Evolutionary conservation across 2,329 filamentous ascomycete species (phyloP), one percentile per base, ranked within the genome.

Genomic region (Epichloe coenophiala): DNA sequence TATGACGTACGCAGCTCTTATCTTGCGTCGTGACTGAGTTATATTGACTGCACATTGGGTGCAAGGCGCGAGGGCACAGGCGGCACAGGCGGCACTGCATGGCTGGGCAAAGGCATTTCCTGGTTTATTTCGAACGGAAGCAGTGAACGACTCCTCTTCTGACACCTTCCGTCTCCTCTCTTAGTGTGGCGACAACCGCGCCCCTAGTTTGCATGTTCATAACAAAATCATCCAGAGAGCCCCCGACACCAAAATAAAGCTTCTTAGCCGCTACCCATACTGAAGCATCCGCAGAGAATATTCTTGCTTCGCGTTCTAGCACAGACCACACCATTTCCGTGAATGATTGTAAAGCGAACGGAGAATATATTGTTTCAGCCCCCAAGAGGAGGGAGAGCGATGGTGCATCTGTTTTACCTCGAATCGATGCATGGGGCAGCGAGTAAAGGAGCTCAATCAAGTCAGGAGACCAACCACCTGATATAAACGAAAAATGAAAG

Each of bases 351-450:
- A 89, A 74, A 0, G 84, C 83, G 51, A 81, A 80, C 0, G 85
- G 86, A 2, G 83, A 88, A 66, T 93, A 93, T 43, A 93, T 91
- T 0, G 87, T 93, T 66, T 93, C 87, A 1, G 86, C 84, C 1
- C 83, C 87, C 2, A 93, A 68, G 5, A 90, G 68, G 2, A 86
- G 65, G 13, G 73, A 75, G 41, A 51, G 47, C 5, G 58, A 19
- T 1, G 56, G 12, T 6, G 40, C 7, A 8, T 13, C 15, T 27
- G 47, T 27, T 8, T 21, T 17, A 12, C 2, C 19, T 37, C 6
- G 31, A 13, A n/a, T 8, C 33, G 31, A 51, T 54, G 23, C 49
- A 51, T 19, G 52, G 40, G 8, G 53, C 50, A 1, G 57, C 33
- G 58, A 55, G 57, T 74, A 74, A 7, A 89, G 65, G 1, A 88